Evolutionary conservation across 371 early-diverging fungal species (phyloP), one percentile per base, ranked within the genome.

Genomic region (Blastocladiella emersonii): DNA sequence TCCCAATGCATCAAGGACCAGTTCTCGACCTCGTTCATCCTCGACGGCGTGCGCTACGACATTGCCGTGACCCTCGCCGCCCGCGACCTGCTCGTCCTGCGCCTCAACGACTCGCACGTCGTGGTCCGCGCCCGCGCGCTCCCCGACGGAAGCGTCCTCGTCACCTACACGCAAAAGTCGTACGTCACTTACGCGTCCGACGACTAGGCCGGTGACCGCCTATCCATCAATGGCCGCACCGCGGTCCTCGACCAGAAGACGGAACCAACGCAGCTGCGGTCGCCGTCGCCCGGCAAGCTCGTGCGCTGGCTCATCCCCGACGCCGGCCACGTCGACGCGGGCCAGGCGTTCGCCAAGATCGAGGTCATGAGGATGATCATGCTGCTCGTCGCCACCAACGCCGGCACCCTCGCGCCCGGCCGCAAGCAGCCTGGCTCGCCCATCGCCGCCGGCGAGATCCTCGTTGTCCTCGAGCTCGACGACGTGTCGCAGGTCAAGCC

Each of bases 311-410:
- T 93, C 61, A 82, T 93, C 27, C 93, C 92, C 55, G 91, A 93
- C 51, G 98, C 96, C 43, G 86, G 83, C 65, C 92, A 92, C 65
- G 81, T 99, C 61, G 81, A 83, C 41, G 80, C 87, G 55, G 92
- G 92, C 63, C 87, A 94, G 68, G 92, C 93, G 5, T 95, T 88
- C 75, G 94, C 97, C 53, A 98, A 98, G 74, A 95, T 99, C 71
- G 99, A 99, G 85, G 98, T 97, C 67, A 99, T 99, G 99, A 99
- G 98, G 79, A 98, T 98, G 97, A 92, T 91, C 74, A 95, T 96
- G 95, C 95, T 93, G 62, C 77, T 98, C 68, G 72, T 90, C 37
- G 91, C 93, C 32, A 71, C 85, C 49, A 95, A 95, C 71, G 87
- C 87, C 72, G 97, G 96, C 64, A 76, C 88, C 39, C 88, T 97